Evolutionary conservation across 176 grass and related monocot species (phyloP).

Genomic region (Lolium perenne): DNA sequence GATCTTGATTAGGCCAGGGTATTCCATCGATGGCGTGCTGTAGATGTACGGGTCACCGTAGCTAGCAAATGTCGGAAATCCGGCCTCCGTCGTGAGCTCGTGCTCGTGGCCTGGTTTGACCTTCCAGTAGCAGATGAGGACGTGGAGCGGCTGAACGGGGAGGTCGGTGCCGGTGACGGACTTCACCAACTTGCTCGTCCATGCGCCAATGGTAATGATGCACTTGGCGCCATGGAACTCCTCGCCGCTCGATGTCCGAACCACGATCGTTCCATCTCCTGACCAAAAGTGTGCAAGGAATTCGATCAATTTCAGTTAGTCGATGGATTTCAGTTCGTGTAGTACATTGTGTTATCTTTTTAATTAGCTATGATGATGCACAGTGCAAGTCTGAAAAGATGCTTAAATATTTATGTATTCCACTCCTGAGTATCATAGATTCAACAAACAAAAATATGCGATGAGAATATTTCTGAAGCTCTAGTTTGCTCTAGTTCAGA

Average conservation of each 20-base stretch:
- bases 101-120: constrained; percentile 50
- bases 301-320: not conserved
- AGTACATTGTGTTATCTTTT: not conserved
- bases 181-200: constrained; percentile 63
- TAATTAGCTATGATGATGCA: not conserved
- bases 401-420: too few species aligned
- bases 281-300: not conserved
- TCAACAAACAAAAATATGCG: not conserved
- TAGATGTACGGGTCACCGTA: constrained; percentile 83
- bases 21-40: constrained; percentile 85
- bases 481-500: not conserved
- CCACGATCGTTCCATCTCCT: constrained; percentile 47
- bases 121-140: constrained; percentile 89
- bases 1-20: constrained; percentile 86
- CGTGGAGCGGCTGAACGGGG: constrained; percentile 75
- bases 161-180: constrained; percentile 43
- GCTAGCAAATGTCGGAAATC: constrained; percentile 92
- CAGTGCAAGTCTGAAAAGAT: too few species aligned
- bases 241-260: constrained; percentile 47
- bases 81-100: constrained; percentile 54
- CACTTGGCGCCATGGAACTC: constrained; percentile 61
- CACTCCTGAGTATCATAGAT: not conserved
- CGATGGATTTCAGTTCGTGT: not conserved
- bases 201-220: constrained; percentile 67
- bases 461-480: not conserved